Evolutionary conservation across 129 eudicot species (phyloP).

Genomic region (Pseudognaphalium luteoalbum): DNA sequence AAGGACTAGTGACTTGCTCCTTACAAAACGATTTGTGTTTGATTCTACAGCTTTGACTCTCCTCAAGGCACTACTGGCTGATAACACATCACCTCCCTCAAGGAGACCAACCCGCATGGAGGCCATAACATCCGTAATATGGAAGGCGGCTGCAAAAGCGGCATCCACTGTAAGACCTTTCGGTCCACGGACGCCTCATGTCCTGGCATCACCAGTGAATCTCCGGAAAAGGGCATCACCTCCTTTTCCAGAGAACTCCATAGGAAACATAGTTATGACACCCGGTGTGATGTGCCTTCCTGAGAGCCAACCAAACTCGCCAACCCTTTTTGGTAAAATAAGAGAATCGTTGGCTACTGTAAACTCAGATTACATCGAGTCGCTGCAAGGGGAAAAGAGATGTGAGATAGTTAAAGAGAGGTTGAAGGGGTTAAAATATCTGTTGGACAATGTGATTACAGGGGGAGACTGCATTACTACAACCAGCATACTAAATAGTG

Average conservation of each 20-base stretch:
- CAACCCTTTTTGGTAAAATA: conserved; percentile 10
- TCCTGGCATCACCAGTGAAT: background rate
- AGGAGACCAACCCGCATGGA: conserved; percentile 23
- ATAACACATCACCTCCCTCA: background rate
- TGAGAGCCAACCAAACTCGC: background rate
- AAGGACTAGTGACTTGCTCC: background rate
- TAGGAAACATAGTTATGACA: conserved; percentile 8
- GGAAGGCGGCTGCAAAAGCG: conserved; percentile 27
- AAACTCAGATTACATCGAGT: background rate
- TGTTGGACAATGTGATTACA: background rate
- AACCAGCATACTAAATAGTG: conserved; percentile 7
- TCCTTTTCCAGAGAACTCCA: background rate
- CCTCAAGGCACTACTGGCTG: conserved; percentile 14
- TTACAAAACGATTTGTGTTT: conserved; percentile 15
- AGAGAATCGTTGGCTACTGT: conserved; percentile 13
- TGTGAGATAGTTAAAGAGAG: background rate
- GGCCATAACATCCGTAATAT: conserved; percentile 8
- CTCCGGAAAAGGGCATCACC: conserved; percentile 21
- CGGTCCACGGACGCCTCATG: conserved; percentile 13
- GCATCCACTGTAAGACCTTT: conserved; percentile 23
- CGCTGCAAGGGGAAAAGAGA: conserved; percentile 19
- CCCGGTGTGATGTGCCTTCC: conserved; percentile 1
- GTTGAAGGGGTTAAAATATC: background rate
- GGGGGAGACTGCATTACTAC: conserved; percentile 8
- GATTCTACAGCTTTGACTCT: conserved; percentile 21